Evolutionary conservation across 2,329 filamentous ascomycete species (phyloP), one percentile per base, ranked within the genome.

Genomic region (Ophiocordyceps australis): DNA sequence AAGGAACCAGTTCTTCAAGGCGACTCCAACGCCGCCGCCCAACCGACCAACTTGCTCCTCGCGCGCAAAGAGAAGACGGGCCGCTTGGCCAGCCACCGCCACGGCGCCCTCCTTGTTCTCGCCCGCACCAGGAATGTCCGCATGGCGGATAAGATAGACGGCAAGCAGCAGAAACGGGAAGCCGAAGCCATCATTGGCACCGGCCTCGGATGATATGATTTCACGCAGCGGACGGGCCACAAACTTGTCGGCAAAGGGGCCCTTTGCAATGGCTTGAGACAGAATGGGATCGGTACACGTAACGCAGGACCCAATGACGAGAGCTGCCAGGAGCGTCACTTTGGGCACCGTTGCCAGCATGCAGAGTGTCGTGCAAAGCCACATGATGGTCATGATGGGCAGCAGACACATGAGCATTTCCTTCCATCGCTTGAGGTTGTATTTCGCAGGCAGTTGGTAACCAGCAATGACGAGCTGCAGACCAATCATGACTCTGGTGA

Each of bases 391-490:
- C 68, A 72, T 73, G 33, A 70, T 50, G 3, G 67, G 67, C 6
- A 73, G 35, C 5, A 74, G 47, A 22, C 58, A 62, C 7, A 72
- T 51, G 5, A 53, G 41, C 43, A 73, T 55, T 29, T 68, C 64
- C 29, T 57, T 61, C 47, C 57, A 62, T 3, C 55, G 57, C 3
- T 43, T 38, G 29, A 43, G 41, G 21, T 59, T 46, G 40, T 73
- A 74, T 37, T 57, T 61, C 22, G 62, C 61, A 0, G 68, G 69
- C 1, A 74, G 47, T 36, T 74, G 65, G 35, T 65, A 73, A 15
- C 68, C 69, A 3, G 65, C 66, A 30, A 73, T 73, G 19, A 72
- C 54, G n/a, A 73, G 52, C 35, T 74, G 67, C 3, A 73, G 54
- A 4, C 66, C 65, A 29, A 74, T 71, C 30, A 73, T 64, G 16